Evolutionary conservation across 106 monocot species (phyloP), one percentile per base, ranked within the genome.

Genomic region (Agapanthus africanus): DNA sequence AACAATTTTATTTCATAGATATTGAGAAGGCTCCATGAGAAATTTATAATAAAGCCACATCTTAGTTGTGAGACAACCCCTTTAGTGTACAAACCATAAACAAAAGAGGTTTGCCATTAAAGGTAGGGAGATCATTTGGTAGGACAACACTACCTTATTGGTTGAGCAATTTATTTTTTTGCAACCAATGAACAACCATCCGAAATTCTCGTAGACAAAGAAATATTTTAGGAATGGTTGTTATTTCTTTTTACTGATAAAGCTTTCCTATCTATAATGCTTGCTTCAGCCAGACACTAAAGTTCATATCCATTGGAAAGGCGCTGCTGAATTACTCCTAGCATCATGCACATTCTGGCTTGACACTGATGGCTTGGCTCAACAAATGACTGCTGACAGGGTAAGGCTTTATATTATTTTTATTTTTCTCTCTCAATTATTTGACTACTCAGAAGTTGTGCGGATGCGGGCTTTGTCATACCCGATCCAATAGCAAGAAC

Each of bases 241-340:
- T 47, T 47, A 47, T 5, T 5, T 47, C 19, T 47, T 47, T 19
- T 2, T 47, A 19, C 46, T 22, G 23, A 26, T n/a, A 38, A 30
- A 11, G 34, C 14, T 16, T 71, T 28, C 27, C 23, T 46, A 10
- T 35, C 41, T 72, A 10, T 47, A 13, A 15, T 62, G 33, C 18
- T 61, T 61, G 35, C 37, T 73, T 61, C 71, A 97, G 91, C 23
- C 38, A 60, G 70, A 76, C 28, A 51, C 57, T 25, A 64, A 75
- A 66, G 84, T 92, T 74, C 81, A 92, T 75, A 59, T 97, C 34
- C 97, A 97, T 54, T 97, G 97, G 91, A 97, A 97, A 74, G 97
- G 97, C 18, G 95, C 97, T 73, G 97, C 97, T 71, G 97, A 97
- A 67, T 67, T 97, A 65, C 80, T 97, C 34, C 71, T 97, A 63